These are phyloP conservation scores for Aspergillus egyptiacus DNA, from an alignment of 495 filamentous ascomycete species.

Conservation along the genomic window DNA sequence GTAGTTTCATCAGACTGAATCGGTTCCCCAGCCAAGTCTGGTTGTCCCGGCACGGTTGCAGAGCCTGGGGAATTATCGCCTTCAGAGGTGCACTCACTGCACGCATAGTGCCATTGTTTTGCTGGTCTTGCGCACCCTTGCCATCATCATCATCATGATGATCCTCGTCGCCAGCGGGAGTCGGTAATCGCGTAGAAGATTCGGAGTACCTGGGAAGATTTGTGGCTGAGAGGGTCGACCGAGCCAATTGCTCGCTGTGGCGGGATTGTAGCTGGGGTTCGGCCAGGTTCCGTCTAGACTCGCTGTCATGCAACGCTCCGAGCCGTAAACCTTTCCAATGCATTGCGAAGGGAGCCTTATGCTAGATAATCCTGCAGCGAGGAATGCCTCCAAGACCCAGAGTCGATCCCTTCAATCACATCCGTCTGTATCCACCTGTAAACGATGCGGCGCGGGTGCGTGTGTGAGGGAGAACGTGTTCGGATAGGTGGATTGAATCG, in stretches of 20 bases:
- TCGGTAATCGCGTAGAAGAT: slow-evolving; percentile 30
- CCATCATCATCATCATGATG: slow-evolving; percentile 19
- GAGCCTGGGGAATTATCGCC: slow-evolving; percentile 10
- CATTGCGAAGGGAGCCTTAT: slow-evolving; percentile 30
- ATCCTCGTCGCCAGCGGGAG: slow-evolving; percentile 16
- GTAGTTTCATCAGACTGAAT: slow-evolving; percentile 85
- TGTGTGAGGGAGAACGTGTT: not conserved
- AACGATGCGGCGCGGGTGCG: not conserved
- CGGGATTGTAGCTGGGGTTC: slow-evolving; percentile 31
- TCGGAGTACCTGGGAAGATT: slow-evolving; percentile 35
- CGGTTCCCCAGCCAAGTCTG: slow-evolving; percentile 46
- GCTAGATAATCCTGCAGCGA: slow-evolving; percentile 15
- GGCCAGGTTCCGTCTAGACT: slow-evolving; percentile 34
- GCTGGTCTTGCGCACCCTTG: slow-evolving; percentile 7
- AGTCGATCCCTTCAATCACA: slow-evolving; percentile 8
- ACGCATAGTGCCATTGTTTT: slow-evolving; percentile 10
- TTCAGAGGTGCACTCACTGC: slow-evolving; percentile 16
- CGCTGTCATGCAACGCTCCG: slow-evolving; percentile 32
- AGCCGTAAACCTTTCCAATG: slow-evolving; percentile 45
- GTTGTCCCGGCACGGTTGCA: slow-evolving; percentile 22
- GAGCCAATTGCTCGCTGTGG: slow-evolving; percentile 41
- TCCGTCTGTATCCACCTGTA: not conserved
- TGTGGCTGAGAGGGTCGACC: slow-evolving; percentile 29
- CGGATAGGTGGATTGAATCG: slow-evolving; percentile 1
- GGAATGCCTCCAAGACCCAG: slow-evolving; percentile 16